Percentiles rank a stretch among this genome's conserved stretches.
Conservation (phyloP, 169 alveolate species). For the Babesia bigemina region DNA sequence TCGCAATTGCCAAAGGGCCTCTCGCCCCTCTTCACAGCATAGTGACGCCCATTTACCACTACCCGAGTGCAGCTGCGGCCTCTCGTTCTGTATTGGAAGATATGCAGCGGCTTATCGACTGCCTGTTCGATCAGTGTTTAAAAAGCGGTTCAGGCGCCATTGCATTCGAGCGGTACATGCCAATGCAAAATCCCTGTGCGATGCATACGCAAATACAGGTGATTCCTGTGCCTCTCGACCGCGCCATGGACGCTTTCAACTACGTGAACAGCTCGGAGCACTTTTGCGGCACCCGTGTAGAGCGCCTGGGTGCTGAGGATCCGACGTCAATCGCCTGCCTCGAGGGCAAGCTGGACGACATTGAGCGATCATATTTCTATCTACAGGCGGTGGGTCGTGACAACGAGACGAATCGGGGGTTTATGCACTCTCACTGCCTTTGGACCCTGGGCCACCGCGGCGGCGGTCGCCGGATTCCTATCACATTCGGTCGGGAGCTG, state of each 20-base stretch:
- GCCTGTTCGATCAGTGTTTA: constrained; percentile 46
- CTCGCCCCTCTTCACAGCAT: constrained; percentile 36
- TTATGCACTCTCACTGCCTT: constrained; percentile 52
- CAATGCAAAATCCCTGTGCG: constrained; percentile 57
- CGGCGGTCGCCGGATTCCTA: constrained; percentile 43
- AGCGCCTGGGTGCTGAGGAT: neutral
- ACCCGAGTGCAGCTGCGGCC: constrained; percentile 46
- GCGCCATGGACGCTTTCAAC: constrained; percentile 52
- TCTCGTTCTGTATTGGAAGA: constrained; percentile 42
- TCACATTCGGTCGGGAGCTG: constrained; percentile 55
- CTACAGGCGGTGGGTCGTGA: constrained; percentile 59
- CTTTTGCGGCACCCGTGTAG: constrained; percentile 39
- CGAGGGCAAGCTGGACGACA: constrained; percentile 13
- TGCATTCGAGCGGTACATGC: constrained; percentile 68
- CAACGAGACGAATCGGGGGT: neutral
- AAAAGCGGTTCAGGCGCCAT: constrained; percentile 58
- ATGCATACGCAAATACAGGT: constrained; percentile 69
- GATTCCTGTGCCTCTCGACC: constrained; percentile 57
- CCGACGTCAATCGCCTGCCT: constrained; percentile 30
- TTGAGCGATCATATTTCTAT: constrained; percentile 50
- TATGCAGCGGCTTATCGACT: constrained; percentile 45
- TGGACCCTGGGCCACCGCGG: constrained; percentile 55
- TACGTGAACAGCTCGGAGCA: constrained; percentile 47
- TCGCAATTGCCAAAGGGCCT: constrained; percentile 67
- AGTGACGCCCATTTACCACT: constrained; percentile 62